These are phyloP conservation scores for Calophaca sinica DNA, from an alignment of 306 rosid species.

Conservation along the genomic window DNA sequence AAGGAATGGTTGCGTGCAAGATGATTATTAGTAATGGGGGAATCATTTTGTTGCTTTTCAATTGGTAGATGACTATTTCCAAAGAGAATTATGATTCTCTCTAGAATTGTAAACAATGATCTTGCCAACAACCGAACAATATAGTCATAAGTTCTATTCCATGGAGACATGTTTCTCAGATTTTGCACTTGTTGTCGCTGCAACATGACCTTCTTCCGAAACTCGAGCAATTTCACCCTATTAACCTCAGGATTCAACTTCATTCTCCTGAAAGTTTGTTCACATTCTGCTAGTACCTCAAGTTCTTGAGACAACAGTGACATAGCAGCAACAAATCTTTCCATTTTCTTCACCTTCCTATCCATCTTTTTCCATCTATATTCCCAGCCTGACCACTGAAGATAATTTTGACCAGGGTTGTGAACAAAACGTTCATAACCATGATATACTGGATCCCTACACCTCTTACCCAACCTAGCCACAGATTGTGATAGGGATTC, in stretches of 20 bases:
- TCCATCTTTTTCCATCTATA: constrained; percentile 88
- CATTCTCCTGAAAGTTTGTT: constrained; percentile 68
- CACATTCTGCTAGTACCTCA: constrained; percentile 67
- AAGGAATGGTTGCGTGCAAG: constrained; percentile 53
- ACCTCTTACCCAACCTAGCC: constrained; percentile 70
- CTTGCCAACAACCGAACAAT: constrained; percentile 75
- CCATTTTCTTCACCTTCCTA: constrained; percentile 86
- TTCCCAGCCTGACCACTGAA: constrained; percentile 73
- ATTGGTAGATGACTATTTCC: constrained; percentile 49
- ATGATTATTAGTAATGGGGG: constrained; percentile 32
- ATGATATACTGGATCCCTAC: constrained; percentile 68
- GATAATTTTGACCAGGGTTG: constrained; percentile 58
- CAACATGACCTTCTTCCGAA: constrained; percentile 65
- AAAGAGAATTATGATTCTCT: constrained; percentile 71
- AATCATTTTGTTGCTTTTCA: constrained; percentile 31
- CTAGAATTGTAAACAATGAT: constrained; percentile 75
- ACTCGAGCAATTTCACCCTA: constrained; percentile 54
- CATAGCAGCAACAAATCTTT: constrained; percentile 64
- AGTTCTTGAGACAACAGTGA: constrained; percentile 62
- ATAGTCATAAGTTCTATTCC: constrained; percentile 82
- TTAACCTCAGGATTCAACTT: constrained; percentile 42
- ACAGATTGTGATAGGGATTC: constrained; percentile 63
- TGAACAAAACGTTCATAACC: constrained; percentile 58
- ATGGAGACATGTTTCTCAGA: constrained; percentile 69
- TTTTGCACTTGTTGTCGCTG: constrained; percentile 70